Conservation (phyloP, 2,329 filamentous ascomycete species). For the Metarhizium sp. region DNA sequence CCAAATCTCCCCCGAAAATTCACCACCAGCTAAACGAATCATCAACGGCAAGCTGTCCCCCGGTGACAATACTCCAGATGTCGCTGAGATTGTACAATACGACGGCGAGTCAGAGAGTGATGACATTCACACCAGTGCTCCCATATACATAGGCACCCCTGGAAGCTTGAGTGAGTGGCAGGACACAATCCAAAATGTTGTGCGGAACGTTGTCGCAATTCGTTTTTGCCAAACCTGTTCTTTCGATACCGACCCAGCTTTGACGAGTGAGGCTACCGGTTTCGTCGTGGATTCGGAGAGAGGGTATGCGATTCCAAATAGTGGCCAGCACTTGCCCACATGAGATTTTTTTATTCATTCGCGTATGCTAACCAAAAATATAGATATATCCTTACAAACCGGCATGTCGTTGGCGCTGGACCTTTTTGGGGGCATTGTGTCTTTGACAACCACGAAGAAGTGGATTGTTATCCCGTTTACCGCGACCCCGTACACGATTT, state of each 20-base stretch:
- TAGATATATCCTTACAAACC: constrained; percentile 74
- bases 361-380: neutral
- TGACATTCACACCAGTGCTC: constrained; percentile 23
- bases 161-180: constrained; percentile 66
- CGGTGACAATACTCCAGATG: constrained; percentile 40
- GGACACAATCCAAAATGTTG: constrained; percentile 85
- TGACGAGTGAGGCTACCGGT: constrained; percentile 91
- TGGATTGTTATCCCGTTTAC: constrained; percentile 93
- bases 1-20: constrained; percentile 29
- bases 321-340: neutral
- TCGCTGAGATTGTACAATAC: constrained; percentile 22
- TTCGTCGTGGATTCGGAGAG: constrained; percentile 94
- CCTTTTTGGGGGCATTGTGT: constrained; percentile 98
- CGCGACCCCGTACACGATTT: constrained; percentile 98
- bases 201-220: constrained; percentile 95
- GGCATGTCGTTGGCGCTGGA: constrained; percentile 88
- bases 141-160: constrained; percentile 27
- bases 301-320: constrained; percentile 44
- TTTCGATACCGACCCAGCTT: constrained; percentile 92
- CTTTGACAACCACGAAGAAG: constrained; percentile 97
- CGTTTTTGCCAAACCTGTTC: constrained; percentile 97
- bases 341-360: neutral
- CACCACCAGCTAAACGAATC: constrained; percentile 24
- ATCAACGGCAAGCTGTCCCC: constrained; percentile 40
- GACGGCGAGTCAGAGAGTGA: constrained; percentile 34